A percentile compares a stretch with the other conserved stretches of the same genome.
These are phyloP conservation scores for Pseudozyma thailandica DNA, from an alignment of 1,284 basidiomycete species.

Conservation along the genomic window DNA sequence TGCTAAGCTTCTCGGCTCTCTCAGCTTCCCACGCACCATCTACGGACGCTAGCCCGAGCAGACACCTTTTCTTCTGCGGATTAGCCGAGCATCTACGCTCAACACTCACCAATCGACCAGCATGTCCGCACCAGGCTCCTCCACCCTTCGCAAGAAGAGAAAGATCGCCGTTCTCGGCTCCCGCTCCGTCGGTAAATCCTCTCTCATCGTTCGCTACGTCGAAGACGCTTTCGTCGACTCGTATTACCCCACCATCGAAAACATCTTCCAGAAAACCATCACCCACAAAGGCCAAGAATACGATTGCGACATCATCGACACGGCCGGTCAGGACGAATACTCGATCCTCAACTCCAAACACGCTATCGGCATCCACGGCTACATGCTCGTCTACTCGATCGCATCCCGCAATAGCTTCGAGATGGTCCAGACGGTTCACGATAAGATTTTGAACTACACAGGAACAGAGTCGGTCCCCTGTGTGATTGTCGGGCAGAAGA, in stretches of 20 bases:
- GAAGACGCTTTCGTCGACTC: constrained; percentile 74
- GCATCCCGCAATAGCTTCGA: constrained; percentile 91
- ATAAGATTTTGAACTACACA: constrained; percentile 96
- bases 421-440: constrained; percentile 93
- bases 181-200: constrained; percentile 74
- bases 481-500: constrained; percentile 95
- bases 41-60: too few species aligned
- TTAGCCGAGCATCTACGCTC: background rate
- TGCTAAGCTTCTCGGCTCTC: too few species aligned
- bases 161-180: constrained; percentile 67
- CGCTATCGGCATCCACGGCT: constrained; percentile 84
- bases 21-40: too few species aligned
- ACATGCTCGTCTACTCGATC: constrained; percentile 93
- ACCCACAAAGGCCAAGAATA: constrained; percentile 85
- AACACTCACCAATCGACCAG: background rate
- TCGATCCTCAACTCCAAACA: constrained; percentile 83
- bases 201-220: constrained; percentile 71
- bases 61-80: too few species aligned
- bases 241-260: constrained; percentile 96
- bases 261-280: constrained; percentile 85
- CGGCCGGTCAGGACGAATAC: constrained; percentile 93
- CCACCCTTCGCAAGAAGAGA: constrained; percentile 62
- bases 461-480: constrained; percentile 90
- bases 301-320: constrained; percentile 97
- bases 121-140: constrained; percentile 48